phyloP scores from a whole-genome alignment of 176 grass and related monocot genomes.

The Typha latifolia region DNA sequence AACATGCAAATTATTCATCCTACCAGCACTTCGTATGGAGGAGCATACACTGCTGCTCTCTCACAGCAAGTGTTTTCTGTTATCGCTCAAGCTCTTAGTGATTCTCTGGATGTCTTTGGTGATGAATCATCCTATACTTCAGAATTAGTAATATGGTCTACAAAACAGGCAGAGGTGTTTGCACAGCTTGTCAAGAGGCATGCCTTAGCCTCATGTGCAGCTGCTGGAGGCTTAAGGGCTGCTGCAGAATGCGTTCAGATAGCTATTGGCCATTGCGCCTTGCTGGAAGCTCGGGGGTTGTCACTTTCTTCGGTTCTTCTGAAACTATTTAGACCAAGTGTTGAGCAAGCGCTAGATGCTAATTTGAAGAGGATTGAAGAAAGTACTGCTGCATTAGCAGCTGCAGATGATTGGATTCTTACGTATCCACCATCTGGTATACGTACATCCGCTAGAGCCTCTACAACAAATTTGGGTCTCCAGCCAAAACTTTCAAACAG shows the following conservation, averaged over 20 bases:
- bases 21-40: conserved; percentile 86
- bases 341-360: conserved; percentile 87
- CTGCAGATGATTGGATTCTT: conserved; percentile 85
- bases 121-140: conserved; percentile 74
- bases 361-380: conserved; percentile 94
- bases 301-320: conserved; percentile 75
- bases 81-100: conserved; percentile 76
- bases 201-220: conserved; percentile 83
- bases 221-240: conserved; percentile 83
- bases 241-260: conserved; percentile 95
- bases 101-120: conserved; percentile 90
- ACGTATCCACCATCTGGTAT: conserved; percentile 48
- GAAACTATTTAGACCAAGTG: conserved; percentile 73
- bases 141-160: conserved; percentile 88
- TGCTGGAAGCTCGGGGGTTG: conserved; percentile 73
- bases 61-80: conserved; percentile 92
- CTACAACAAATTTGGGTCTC: conserved; percentile 40
- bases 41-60: conserved; percentile 80
- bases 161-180: conserved; percentile 59
- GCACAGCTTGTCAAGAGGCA: conserved; percentile 79
- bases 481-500: conserved; percentile 89
- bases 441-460: conserved; percentile 42
- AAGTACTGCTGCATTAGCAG: conserved; percentile 75
- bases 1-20: conserved; percentile 95
- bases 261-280: conserved; percentile 78